Conservation (phyloP, 176 grass and related monocot species). For the Tillandsia leiboldiana region DNA sequence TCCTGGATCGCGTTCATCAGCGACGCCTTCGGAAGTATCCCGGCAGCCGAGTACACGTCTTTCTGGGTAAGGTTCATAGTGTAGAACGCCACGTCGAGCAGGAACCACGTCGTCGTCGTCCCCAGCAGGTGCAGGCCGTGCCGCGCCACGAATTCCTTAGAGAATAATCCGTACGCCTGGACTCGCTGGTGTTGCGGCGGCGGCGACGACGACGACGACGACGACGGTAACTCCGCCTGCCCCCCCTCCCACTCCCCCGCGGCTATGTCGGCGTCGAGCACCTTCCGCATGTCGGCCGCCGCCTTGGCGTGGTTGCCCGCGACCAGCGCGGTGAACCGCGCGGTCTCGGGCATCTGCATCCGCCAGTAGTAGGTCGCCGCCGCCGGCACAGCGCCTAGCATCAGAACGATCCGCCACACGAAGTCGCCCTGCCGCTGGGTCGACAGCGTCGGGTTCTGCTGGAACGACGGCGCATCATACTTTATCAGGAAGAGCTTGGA, state of each 20-base stretch:
- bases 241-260: not conserved
- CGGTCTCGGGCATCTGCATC: conserved; percentile 8
- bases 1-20: not conserved
- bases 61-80: conserved; percentile 18
- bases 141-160: not conserved
- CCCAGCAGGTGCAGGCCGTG: conserved; percentile 21
- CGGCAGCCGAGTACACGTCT: conserved; percentile 12
- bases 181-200: not conserved
- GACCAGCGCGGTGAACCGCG: conserved; percentile 4
- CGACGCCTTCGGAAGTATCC: not conserved
- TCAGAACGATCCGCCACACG: conserved; percentile 3
- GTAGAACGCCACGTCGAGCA: conserved; percentile 22
- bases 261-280: not conserved
- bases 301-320: not conserved
- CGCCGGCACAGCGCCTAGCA: not conserved
- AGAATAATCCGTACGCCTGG: not conserved
- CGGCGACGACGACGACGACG: not conserved
- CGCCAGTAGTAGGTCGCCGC: not conserved
- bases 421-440: not conserved
- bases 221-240: not conserved
- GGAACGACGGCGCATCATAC: not conserved
- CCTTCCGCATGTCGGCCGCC: conserved; percentile 1
- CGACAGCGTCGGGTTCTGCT: not conserved
- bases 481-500: no score
- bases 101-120: conserved; percentile 13